Base-by-base conservation (phyloP, 257 asterid genomes). In the Solanum arcanum region DNA sequence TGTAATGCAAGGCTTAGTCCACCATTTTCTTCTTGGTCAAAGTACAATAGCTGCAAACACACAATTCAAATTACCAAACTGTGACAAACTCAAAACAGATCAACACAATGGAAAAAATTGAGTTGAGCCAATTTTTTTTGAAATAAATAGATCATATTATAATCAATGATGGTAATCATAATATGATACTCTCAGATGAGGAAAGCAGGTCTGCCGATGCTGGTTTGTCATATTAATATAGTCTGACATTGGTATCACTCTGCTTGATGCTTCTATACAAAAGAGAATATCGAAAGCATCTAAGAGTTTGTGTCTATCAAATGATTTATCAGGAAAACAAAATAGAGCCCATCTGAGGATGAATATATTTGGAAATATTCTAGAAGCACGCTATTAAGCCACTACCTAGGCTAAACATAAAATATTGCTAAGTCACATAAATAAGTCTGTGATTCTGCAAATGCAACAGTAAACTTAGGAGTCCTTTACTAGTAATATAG, bases 1-100 rank as follows among this genome's bases (percentile, higher is more conserved):
- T 96, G 99, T 85, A 96, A 88, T 84, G 98, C 97, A 83, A 97
- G 98, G 93, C 93, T 94, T 56, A 97, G 89, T 85, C 99, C 99
- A 42, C 98, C 95, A 87, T 89, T 95, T 74, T 93, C 97, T 89
- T 93, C 99, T 86, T 89, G 93, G 88, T 97, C 99, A 29, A 97
- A 97, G 95, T 93, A 97, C 89, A 97, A 88, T 83, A 97, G 91
- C 99, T 97, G 98, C 93, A 90, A 3, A 88, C 73, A 88, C 85
- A 25, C 69, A 76, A 80, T 80, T 80, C 68, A 78, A 46, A 46
- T 78, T 14, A 78, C 42, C 66, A 78, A 47, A 78, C 10, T 78
- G 84, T 78, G 66, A 78, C 64, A 56, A 46, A 80, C 27, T 80
- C 25, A 27, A 80, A 47, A 80, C 64, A 47, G 68, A 27, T 78